A percentile compares a stretch with the other conserved stretches of the same genome.
phyloP scores from a whole-genome alignment of 2,329 filamentous ascomycete species.

The Alternaria viburni region DNA sequence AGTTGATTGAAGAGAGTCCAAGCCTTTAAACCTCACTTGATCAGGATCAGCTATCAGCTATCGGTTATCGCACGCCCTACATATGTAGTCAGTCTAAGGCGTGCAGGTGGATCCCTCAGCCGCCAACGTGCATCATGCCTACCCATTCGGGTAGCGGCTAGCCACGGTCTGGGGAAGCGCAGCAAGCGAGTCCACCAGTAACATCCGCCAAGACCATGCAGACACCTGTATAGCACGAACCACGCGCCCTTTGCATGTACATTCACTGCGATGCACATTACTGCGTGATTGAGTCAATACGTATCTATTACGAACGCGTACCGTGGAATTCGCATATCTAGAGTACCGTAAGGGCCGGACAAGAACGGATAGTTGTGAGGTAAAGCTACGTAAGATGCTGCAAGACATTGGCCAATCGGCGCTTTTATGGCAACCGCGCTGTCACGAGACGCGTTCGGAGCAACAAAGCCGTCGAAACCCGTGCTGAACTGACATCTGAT shows the following conservation, averaged over 20 bases:
- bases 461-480: constrained; percentile 39
- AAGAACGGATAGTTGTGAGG: neutral
- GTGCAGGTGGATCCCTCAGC: constrained; percentile 17
- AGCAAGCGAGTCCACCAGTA: constrained; percentile 24
- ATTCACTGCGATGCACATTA: neutral
- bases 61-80: constrained; percentile 29
- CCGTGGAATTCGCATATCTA: neutral
- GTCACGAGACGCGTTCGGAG: constrained; percentile 10
- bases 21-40: constrained; percentile 6
- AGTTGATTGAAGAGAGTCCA: neutral
- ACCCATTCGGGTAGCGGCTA: constrained; percentile 38
- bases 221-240: neutral
- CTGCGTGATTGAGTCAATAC: neutral
- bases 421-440: constrained; percentile 4
- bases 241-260: constrained; percentile 16
- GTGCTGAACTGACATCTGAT: constrained; percentile 18
- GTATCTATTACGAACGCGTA: neutral
- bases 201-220: constrained; percentile 12
- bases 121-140: constrained; percentile 25
- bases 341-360: neutral
- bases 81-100: constrained; percentile 24
- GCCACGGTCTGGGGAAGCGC: constrained; percentile 37
- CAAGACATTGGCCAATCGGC: constrained; percentile 5
- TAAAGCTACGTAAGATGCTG: constrained; percentile 29
- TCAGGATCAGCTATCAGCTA: neutral